Evolutionary conservation across 306 rosid genomes (phyloP), one percentile per base, ranked within the genome.

Genomic region (Arachis stenosperma): DNA sequence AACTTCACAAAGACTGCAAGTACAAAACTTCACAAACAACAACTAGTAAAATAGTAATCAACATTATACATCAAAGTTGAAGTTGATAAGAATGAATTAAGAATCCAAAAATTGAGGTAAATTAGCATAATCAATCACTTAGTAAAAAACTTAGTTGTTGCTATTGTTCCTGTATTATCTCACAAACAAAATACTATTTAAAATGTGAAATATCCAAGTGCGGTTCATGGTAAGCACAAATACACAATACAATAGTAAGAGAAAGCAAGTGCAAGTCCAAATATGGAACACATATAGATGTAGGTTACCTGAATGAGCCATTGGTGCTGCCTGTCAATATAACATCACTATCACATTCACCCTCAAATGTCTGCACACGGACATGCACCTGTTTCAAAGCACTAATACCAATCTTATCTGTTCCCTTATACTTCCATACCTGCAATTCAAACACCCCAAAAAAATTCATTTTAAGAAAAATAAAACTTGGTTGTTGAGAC

Each of bases 381-480:
- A 84, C 67, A 22, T 10, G 65, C n/a, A 88, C 61, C 66, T 88
- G 88, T 71, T 89, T 91, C 90, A 94, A 71, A 55, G 86, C 96
- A 72, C 84, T 73, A 81, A 88, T 84, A 79, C 73, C 82, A 15
- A 82, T 64, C 68, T 65, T 80, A 56, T 84, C 78, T 10, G 87
- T 83, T 52, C 81, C 90, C 53, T 40, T 61, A 53, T 88, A 94
- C 61, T 81, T 91, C 98, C 98, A 91, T 3, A 91, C 88, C 98
- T 94, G 83, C 75, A 88, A 17, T 47, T 46, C 46, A 65, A 9
- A 67, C 9, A 58, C 5, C 51, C 42, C 27, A 22, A 22, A 22
- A 13, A 43, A 62, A 64, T 14, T 48, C 68, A 60, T 73, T 17
- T 9, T 50, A 22, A 22, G 27, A 22, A 22, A 22, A 22, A 22